Evolutionary conservation across 2,329 filamentous ascomycete species (phyloP).

Genomic region (Nigrospora oryzae): DNA sequence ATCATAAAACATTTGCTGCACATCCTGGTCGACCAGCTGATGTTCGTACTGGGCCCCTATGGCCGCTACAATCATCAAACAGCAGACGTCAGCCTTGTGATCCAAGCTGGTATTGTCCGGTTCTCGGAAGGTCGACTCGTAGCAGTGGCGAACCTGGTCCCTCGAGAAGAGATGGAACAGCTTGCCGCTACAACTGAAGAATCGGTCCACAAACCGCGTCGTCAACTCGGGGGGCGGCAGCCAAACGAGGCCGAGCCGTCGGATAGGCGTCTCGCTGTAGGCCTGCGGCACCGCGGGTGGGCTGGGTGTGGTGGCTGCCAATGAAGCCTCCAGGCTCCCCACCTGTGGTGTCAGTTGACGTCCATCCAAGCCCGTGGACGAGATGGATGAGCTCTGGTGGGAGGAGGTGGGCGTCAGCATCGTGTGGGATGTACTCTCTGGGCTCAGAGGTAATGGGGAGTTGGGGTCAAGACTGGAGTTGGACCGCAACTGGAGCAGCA

Average conservation of each 20-base stretch:
- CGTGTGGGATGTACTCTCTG: no score
- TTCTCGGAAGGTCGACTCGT: slow-evolving; percentile 8
- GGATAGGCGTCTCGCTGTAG: not conserved
- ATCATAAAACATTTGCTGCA: slow-evolving; percentile 14
- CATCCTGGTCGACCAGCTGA: slow-evolving; percentile 5
- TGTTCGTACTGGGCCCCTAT: slow-evolving; percentile 18
- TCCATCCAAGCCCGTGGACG: no score
- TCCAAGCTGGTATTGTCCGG: slow-evolving; percentile 4
- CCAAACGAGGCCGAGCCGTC: slow-evolving; percentile 7
- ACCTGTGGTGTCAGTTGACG: no score
- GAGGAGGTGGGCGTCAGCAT: no score
- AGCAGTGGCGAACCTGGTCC: slow-evolving; percentile 10
- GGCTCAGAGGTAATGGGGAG: not conserved
- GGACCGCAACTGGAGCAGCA: slow-evolving; percentile 16
- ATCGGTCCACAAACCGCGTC: slow-evolving; percentile 11
- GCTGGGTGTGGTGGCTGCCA: no score
- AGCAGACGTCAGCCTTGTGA: slow-evolving; percentile 13
- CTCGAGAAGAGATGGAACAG: slow-evolving; percentile 20
- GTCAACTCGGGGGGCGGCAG: slow-evolving; percentile 11
- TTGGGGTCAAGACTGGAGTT: slow-evolving; percentile 4
- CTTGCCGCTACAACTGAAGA: slow-evolving; percentile 15
- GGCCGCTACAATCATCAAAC: slow-evolving; percentile 15
- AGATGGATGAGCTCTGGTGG: no score
- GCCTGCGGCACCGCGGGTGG: no score
- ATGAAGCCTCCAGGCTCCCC: no score